Percentiles rank a stretch among this genome's conserved stretches.
Evolutionary conservation across 139 green algal species (phyloP).

Genomic region (Spirogloea muscicola): DNA sequence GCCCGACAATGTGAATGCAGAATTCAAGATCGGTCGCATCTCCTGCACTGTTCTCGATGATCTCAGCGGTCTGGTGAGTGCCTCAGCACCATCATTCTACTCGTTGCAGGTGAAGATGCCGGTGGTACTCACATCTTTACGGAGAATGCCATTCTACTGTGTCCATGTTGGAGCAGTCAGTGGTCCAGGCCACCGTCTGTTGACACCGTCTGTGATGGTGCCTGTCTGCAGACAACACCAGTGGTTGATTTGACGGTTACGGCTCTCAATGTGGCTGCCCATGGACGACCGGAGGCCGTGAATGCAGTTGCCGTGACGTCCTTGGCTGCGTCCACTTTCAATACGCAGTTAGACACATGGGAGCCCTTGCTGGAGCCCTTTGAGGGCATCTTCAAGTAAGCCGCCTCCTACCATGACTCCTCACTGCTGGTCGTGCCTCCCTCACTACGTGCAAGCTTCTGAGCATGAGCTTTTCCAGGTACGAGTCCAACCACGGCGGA

Average conservation of each 20-base stretch:
- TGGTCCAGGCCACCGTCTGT: too few species aligned
- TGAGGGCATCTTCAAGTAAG: conserved; percentile 61
- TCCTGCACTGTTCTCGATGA: conserved; percentile 43
- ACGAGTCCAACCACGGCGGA: conserved; percentile 1
- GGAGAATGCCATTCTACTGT: too few species aligned
- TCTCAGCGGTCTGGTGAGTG: conserved; percentile 22
- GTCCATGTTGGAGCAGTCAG: too few species aligned
- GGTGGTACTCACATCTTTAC: too few species aligned
- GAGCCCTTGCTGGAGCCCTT: conserved; percentile 84
- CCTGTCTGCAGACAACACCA: conserved; percentile 14
- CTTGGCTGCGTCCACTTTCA: conserved; percentile 61
- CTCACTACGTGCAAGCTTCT: too few species aligned
- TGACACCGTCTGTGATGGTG: too few species aligned
- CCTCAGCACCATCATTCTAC: too few species aligned
- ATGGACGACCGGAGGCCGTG: neutral
- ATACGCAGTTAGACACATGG: conserved; percentile 62
- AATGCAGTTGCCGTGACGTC: conserved; percentile 33
- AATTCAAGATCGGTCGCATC: conserved; percentile 23
- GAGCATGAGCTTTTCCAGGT: conserved; percentile 11
- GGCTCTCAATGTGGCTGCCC: neutral
- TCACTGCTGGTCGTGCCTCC: too few species aligned
- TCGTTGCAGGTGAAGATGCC: too few species aligned
- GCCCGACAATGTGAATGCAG: conserved; percentile 36
- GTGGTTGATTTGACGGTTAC: conserved; percentile 1
- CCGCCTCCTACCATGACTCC: too few species aligned